Evolutionary conservation across 1,284 basidiomycete genomes (phyloP).

Genomic region (Ustilago sp.): DNA sequence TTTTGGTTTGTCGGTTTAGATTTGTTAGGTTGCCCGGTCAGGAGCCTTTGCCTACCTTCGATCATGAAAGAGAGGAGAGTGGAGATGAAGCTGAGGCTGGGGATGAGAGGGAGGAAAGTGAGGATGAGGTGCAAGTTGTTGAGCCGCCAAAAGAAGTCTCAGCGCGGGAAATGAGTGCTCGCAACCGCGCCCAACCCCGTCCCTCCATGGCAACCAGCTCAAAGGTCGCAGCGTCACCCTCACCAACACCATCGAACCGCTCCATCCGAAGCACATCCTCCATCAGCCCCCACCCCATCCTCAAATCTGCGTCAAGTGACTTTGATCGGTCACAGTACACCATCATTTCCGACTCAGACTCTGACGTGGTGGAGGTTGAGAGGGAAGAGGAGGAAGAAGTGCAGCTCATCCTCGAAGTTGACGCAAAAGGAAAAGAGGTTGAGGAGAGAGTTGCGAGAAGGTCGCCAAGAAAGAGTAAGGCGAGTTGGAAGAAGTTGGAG

Average conservation of each 20-base stretch:
- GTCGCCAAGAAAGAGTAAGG: background rate
- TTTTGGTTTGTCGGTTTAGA: constrained; percentile 38
- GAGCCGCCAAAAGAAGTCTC: background rate
- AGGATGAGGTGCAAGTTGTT: background rate
- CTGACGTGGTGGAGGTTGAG: background rate
- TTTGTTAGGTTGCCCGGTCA: constrained; percentile 30
- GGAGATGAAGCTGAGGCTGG: background rate
- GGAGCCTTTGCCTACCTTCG: constrained; percentile 33
- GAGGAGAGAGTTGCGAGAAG: constrained; percentile 1
- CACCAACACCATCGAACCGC: constrained; percentile 4
- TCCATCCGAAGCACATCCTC: constrained; percentile 12
- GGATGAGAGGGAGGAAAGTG: background rate
- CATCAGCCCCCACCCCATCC: constrained; percentile 12
- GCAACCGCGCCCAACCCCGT: background rate
- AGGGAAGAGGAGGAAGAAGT: constrained; percentile 13
- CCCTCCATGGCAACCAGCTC: background rate
- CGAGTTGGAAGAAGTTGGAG: background rate
- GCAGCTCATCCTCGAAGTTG: constrained; percentile 9
- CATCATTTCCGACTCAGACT: constrained; percentile 27
- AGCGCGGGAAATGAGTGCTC: background rate
- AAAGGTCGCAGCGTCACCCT: background rate
- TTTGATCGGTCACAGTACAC: constrained; percentile 28
- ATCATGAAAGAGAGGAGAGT: constrained; percentile 13
- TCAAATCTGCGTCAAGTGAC: background rate
- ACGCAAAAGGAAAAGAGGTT: background rate